A percentile compares a stretch with the other conserved stretches of the same genome.
Evolutionary conservation across 768 basidiomycete species (phyloP).

Genomic region (Kwoniella shandongensis): DNA sequence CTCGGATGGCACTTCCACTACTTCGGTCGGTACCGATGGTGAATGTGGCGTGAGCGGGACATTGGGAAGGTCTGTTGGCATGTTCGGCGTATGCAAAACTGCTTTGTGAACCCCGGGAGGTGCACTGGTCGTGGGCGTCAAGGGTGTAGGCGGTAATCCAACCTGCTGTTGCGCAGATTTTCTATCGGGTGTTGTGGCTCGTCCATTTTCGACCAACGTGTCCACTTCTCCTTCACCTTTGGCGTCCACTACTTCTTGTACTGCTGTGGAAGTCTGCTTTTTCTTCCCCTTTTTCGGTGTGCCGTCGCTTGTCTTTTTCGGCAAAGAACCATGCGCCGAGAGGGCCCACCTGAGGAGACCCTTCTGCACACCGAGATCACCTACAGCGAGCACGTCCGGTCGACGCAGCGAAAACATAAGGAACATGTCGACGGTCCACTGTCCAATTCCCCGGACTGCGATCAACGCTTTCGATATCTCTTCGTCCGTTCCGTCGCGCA

Average conservation of each 20-base stretch:
- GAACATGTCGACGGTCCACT: constrained; percentile 79
- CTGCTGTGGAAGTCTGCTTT: constrained; percentile 8
- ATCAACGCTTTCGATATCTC: constrained; percentile 73
- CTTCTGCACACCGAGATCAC: constrained; percentile 75
- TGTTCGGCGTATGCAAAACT: constrained; percentile 20
- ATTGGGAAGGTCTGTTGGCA: neutral
- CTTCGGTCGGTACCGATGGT: constrained; percentile 17
- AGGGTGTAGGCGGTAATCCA: constrained; percentile 26
- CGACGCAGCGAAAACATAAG: constrained; percentile 81
- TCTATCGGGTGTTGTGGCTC: constrained; percentile 2
- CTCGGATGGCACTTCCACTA: constrained; percentile 18
- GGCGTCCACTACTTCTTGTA: constrained; percentile 14
- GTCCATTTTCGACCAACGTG: constrained; percentile 13
- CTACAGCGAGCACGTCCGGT: constrained; percentile 75
- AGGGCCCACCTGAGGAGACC: constrained; percentile 53
- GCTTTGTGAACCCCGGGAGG: constrained; percentile 8
- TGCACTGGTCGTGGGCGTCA: constrained; percentile 14
- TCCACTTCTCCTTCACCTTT: constrained; percentile 27
- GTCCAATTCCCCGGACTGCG: constrained; percentile 76
- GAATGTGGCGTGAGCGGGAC: constrained; percentile 26
- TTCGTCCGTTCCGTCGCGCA: constrained; percentile 71
- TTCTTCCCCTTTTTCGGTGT: constrained; percentile 11
- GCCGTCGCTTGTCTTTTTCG: constrained; percentile 5
- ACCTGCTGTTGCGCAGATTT: neutral
- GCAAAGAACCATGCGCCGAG: constrained; percentile 42